Conservation (phyloP, 2,329 filamentous ascomycete species). For the Fusarium tupiense region DNA sequence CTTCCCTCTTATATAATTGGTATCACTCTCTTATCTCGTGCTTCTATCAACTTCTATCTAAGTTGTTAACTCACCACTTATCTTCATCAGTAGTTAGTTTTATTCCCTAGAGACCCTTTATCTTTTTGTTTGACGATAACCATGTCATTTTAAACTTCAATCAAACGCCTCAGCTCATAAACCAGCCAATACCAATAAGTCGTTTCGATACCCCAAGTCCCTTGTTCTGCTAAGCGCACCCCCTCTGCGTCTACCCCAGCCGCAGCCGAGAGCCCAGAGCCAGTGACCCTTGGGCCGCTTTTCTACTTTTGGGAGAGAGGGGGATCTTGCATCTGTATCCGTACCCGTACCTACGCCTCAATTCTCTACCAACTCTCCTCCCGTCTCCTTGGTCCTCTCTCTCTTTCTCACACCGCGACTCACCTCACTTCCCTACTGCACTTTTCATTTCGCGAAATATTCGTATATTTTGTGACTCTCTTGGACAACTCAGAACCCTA, state of each 20-base stretch:
- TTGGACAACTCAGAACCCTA: background rate
- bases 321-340: conserved; percentile 38
- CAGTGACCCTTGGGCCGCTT: conserved; percentile 32
- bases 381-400: background rate
- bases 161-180: conserved; percentile 18
- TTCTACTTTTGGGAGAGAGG: conserved; percentile 29
- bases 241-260: conserved; percentile 14
- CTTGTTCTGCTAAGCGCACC: conserved; percentile 38
- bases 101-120: background rate
- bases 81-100: background rate
- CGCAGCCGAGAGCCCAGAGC: conserved; percentile 15
- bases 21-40: conserved; percentile 12
- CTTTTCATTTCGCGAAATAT: background rate
- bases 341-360: conserved; percentile 23
- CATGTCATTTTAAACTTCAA: conserved; percentile 26
- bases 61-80: background rate
- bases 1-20: background rate
- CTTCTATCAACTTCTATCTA: background rate
- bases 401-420: conserved; percentile 17
- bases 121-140: background rate
- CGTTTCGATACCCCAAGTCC: conserved; percentile 30
- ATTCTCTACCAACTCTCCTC: conserved; percentile 25
- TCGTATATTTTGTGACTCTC: background rate
- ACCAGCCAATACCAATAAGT: conserved; percentile 30
- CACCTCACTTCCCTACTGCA: background rate